Evolutionary conservation across 495 filamentous ascomycete species (phyloP).

Genomic region (Penicillium ucsense): DNA sequence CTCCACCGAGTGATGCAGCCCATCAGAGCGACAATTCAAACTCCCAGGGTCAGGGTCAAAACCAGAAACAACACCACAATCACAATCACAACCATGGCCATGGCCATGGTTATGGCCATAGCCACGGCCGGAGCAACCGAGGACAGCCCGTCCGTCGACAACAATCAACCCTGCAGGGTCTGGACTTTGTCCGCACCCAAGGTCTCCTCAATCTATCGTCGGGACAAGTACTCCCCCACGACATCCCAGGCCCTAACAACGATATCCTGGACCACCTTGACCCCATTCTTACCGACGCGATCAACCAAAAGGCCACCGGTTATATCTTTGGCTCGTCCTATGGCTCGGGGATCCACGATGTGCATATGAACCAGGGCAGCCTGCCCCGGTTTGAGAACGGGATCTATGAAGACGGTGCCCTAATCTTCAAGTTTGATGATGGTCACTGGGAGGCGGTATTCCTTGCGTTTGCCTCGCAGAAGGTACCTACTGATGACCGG

Average conservation of each 20-base stretch:
- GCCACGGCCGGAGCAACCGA: background rate
- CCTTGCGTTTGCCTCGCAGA: conserved; percentile 18
- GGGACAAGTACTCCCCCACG: conserved; percentile 14
- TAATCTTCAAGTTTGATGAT: conserved; percentile 28
- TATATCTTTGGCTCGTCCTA: conserved; percentile 28
- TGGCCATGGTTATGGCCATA: background rate
- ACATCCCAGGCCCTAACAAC: conserved; percentile 15
- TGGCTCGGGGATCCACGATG: conserved; percentile 30
- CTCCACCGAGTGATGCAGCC: conserved; percentile 1
- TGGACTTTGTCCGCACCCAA: conserved; percentile 19
- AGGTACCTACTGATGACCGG: conserved; percentile 11
- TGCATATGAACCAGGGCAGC: conserved; percentile 39
- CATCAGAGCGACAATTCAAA: background rate
- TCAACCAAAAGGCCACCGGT: conserved; percentile 20
- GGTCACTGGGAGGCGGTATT: conserved; percentile 19
- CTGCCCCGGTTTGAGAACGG: conserved; percentile 24
- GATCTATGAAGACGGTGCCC: conserved; percentile 27
- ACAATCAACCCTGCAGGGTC: conserved; percentile 10
- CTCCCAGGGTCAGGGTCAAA: background rate
- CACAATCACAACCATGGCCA: conserved; percentile 1
- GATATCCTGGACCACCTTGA: conserved; percentile 26
- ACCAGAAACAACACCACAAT: background rate
- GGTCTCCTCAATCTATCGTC: conserved; percentile 10
- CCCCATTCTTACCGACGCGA: conserved; percentile 24
- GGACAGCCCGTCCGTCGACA: conserved; percentile 5